Percentiles rank a stretch among this genome's conserved stretches.
phyloP scores from a whole-genome alignment of 2,329 filamentous ascomycete genomes.

The Akanthomyces lecanii region DNA sequence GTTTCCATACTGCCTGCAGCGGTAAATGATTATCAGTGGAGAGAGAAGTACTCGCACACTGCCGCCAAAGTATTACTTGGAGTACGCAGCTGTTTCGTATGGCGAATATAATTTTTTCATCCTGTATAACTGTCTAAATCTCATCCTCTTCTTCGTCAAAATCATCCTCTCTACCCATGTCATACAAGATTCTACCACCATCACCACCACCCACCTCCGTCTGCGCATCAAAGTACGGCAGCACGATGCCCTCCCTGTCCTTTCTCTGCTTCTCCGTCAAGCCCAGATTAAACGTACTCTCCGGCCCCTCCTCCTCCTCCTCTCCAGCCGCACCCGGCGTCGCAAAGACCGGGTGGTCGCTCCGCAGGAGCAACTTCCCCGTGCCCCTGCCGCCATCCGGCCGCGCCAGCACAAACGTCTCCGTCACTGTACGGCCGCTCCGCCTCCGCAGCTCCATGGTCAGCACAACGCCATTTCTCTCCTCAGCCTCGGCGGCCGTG shows the following conservation, averaged over 20 bases:
- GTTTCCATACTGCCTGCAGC: no score
- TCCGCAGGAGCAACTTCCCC: slow-evolving; percentile 55
- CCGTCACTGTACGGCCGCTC: slow-evolving; percentile 71
- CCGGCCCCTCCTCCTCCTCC: slow-evolving; percentile 49
- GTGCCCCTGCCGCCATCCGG: slow-evolving; percentile 16
- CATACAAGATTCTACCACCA: slow-evolving; percentile 89
- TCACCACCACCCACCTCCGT: slow-evolving; percentile 72
- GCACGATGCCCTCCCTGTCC: slow-evolving; percentile 81
- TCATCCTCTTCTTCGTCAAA: slow-evolving; percentile 97
- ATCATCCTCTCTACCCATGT: slow-evolving; percentile 94
- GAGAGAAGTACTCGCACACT: no score
- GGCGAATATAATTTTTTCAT: not conserved
- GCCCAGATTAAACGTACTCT: slow-evolving; percentile 79
- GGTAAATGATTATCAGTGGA: no score
- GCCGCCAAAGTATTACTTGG: no score
- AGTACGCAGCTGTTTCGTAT: no score
- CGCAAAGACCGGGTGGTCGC: slow-evolving; percentile 71
- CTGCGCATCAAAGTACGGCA: slow-evolving; percentile 97
- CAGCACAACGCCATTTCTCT: slow-evolving; percentile 57
- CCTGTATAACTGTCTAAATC: slow-evolving; percentile 46
- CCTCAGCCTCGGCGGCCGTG: slow-evolving; percentile 21
- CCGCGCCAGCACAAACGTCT: slow-evolving; percentile 54
- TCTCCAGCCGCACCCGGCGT: slow-evolving; percentile 34
- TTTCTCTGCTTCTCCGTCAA: slow-evolving; percentile 86
- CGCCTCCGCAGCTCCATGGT: slow-evolving; percentile 83